Evolutionary conservation across 106 monocot species (phyloP).

Genomic region (Xerophyta viscosa): DNA sequence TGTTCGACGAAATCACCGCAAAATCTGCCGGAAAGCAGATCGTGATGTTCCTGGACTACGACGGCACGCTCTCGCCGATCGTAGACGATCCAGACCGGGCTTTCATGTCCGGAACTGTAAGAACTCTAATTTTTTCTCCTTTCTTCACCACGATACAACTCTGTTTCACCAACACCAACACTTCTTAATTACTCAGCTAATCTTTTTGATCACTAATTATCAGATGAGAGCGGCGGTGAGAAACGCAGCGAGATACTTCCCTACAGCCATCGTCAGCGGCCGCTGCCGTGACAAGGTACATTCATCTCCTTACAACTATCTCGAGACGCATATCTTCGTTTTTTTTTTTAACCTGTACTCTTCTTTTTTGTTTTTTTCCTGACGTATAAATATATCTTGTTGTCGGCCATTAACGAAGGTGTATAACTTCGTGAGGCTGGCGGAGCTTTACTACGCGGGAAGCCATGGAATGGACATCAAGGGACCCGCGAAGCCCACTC

Average conservation of each 20-base stretch:
- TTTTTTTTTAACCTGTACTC: neutral
- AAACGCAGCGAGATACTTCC: constrained; percentile 22
- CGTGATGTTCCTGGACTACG: constrained; percentile 63
- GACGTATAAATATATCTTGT: no score
- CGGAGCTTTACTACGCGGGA: constrained; percentile 74
- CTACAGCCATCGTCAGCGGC: constrained; percentile 38
- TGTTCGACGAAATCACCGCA: constrained; percentile 28
- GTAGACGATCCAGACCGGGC: constrained; percentile 58
- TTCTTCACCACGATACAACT: neutral
- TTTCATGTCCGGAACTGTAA: constrained; percentile 33
- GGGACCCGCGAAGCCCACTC: constrained; percentile 34
- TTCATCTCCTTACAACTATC: neutral
- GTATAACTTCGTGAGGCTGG: constrained; percentile 44
- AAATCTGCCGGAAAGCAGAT: constrained; percentile 46
- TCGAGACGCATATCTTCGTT: neutral
- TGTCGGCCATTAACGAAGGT: constrained; percentile 28
- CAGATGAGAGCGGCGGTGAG: constrained; percentile 36
- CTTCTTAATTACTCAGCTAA: no score
- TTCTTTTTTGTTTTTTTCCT: neutral
- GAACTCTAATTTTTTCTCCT: neutral
- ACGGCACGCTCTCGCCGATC: constrained; percentile 59
- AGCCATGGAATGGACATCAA: constrained; percentile 90
- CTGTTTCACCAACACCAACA: neutral
- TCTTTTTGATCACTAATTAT: neutral
- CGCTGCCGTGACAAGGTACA: constrained; percentile 43